These are phyloP conservation scores for Elsinoe perseae DNA, from an alignment of 2,329 filamentous ascomycete genomes.

Conservation along the genomic window DNA sequence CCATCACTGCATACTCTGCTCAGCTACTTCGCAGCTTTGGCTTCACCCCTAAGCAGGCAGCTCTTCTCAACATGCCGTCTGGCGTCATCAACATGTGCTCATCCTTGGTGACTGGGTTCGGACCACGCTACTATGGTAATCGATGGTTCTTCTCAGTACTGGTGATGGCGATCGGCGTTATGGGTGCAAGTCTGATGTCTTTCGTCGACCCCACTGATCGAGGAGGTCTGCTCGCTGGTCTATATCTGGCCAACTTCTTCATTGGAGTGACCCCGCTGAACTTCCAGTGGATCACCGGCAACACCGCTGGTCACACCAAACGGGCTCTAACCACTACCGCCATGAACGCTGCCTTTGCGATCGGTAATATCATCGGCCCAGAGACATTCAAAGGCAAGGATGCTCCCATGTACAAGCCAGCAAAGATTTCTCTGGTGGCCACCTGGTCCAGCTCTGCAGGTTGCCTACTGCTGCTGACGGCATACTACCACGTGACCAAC, in stretches of 20 bases:
- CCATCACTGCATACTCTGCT: constrained; percentile 49
- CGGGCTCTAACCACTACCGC: constrained; percentile 58
- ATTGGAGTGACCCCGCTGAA: constrained; percentile 28
- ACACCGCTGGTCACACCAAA: constrained; percentile 64
- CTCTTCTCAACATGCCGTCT: constrained; percentile 50
- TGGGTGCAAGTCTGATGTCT: constrained; percentile 25
- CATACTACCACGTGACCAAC: constrained; percentile 1
- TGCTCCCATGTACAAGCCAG: constrained; percentile 31
- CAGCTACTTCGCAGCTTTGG: constrained; percentile 45
- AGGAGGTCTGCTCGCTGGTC: constrained; percentile 32
- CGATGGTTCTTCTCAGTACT: constrained; percentile 40
- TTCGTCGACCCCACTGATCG: constrained; percentile 27
- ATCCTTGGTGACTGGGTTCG: constrained; percentile 42
- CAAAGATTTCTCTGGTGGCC: constrained; percentile 31
- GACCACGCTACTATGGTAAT: constrained; percentile 41
- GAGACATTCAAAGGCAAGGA: constrained; percentile 30
- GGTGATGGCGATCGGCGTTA: not conserved
- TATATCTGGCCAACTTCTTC: constrained; percentile 29
- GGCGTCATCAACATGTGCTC: constrained; percentile 48
- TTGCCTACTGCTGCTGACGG: not conserved
- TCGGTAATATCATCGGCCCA: constrained; percentile 33
- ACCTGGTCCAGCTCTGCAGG: constrained; percentile 6
- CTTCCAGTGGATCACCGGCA: constrained; percentile 39
- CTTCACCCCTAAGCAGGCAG: constrained; percentile 39
- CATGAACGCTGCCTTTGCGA: constrained; percentile 33